These are phyloP conservation scores for Phaffomyces opuntiae DNA, from an alignment of 805 yeast genomes.

Conservation along the genomic window DNA sequence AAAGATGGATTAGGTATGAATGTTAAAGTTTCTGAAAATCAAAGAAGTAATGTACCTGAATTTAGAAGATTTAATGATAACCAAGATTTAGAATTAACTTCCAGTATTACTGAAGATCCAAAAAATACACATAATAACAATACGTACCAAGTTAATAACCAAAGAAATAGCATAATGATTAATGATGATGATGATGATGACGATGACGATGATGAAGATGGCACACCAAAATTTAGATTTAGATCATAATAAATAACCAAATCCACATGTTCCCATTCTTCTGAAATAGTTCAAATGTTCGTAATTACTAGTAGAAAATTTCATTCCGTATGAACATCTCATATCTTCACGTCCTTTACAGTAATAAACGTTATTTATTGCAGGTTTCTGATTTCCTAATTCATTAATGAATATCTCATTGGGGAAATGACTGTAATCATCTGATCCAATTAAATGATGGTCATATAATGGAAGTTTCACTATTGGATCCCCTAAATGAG, in stretches of 20 bases:
- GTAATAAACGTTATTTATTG: slow-evolving; percentile 56
- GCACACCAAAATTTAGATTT: slow-evolving; percentile 30
- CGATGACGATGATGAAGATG: slow-evolving; percentile 17
- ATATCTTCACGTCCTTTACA: slow-evolving; percentile 64
- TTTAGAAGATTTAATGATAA: slow-evolving; percentile 6
- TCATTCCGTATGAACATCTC: slow-evolving; percentile 29
- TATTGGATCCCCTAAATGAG: slow-evolving; percentile 22
- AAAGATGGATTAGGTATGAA: slow-evolving; percentile 20
- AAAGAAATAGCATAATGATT: neutral
- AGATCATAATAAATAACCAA: slow-evolving; percentile 12
- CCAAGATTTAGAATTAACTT: no score
- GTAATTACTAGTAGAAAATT: slow-evolving; percentile 13
- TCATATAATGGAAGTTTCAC: slow-evolving; percentile 20
- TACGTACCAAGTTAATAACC: neutral
- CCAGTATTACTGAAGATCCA: neutral
- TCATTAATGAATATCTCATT: slow-evolving; percentile 22
- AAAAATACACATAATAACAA: neutral
- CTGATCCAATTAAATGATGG: slow-evolving; percentile 9
- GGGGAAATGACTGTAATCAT: slow-evolving; percentile 13
- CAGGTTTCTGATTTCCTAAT: slow-evolving; percentile 12
- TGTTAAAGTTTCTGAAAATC: slow-evolving; percentile 7
- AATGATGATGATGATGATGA: slow-evolving; percentile 6
- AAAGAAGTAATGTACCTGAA: slow-evolving; percentile 12
- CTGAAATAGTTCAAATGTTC: slow-evolving; percentile 24
- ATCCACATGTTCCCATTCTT: slow-evolving; percentile 23